Percentiles rank a stretch among this genome's conserved stretches.
phyloP scores from a whole-genome alignment of 1,139 yeast genomes.

The Ogataea hybrid region DNA sequence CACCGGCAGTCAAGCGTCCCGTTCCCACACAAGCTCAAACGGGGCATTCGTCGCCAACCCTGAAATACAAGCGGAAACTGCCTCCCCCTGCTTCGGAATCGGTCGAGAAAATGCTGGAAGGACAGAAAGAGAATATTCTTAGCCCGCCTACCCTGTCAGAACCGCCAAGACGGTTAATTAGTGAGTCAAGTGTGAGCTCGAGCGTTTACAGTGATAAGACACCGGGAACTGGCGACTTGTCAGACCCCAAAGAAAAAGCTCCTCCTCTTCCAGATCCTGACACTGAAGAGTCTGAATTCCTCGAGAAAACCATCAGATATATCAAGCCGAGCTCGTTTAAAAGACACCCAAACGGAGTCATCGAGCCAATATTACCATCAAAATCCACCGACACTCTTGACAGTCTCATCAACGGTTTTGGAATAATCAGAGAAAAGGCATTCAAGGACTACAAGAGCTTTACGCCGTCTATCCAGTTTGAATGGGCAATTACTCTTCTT shows the following conservation, averaged over 20 bases:
- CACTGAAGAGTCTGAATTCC: conserved; percentile 1
- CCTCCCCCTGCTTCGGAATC: conserved; percentile 24
- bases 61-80: conserved; percentile 23
- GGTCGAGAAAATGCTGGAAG: conserved; percentile 4
- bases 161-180: conserved; percentile 10
- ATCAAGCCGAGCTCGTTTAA: conserved; percentile 21
- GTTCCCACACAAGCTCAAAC: not conserved
- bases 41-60: conserved; percentile 2
- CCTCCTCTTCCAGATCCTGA: conserved; percentile 4
- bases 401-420: conserved; percentile 27
- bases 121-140: not conserved
- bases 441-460: conserved; percentile 36
- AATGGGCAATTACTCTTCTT: conserved; percentile 49
- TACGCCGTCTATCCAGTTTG: conserved; percentile 44
- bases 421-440: conserved; percentile 31
- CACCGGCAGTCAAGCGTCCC: conserved; percentile 7
- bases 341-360: conserved; percentile 24
- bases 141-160: conserved; percentile 2
- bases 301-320: conserved; percentile 16
- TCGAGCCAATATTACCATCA: conserved; percentile 32
- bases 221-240: not conserved
- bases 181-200: conserved; percentile 16
- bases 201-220: conserved; percentile 18
- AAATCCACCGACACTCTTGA: conserved; percentile 28
- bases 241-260: not conserved